These are phyloP conservation scores for Clavaria fumosa DNA, from an alignment of 768 basidiomycete species.

Conservation along the genomic window DNA sequence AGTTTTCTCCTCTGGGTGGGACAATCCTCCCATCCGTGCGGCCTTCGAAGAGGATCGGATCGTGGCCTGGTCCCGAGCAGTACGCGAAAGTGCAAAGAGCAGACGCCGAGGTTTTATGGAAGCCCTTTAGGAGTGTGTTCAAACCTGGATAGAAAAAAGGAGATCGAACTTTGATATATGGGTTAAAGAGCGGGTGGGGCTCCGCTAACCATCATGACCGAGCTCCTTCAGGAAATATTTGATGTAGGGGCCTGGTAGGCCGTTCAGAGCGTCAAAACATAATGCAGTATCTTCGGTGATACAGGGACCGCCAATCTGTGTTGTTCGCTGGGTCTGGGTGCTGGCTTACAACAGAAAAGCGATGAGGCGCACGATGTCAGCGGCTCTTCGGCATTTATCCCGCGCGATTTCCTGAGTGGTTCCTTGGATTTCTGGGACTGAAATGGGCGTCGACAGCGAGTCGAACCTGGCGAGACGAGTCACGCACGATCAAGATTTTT, in stretches of 20 bases:
- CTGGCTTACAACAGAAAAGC: not conserved
- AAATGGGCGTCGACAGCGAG: too few relatives aligned
- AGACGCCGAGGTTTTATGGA: slow-evolving; percentile 63
- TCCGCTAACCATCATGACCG: slow-evolving; percentile 49
- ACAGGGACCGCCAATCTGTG: slow-evolving; percentile 31
- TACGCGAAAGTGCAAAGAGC: slow-evolving; percentile 97
- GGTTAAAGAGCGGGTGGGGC: not conserved
- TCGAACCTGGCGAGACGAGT: too few relatives aligned
- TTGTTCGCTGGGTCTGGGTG: not conserved
- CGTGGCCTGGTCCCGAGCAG: slow-evolving; percentile 62
- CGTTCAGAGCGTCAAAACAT: slow-evolving; percentile 76
- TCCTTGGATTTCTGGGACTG: slow-evolving; percentile 92
- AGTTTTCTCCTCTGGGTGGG: slow-evolving; percentile 54
- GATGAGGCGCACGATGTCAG: slow-evolving; percentile 45
- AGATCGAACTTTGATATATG: not conserved
- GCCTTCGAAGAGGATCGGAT: slow-evolving; percentile 69
- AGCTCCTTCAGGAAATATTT: slow-evolving; percentile 77
- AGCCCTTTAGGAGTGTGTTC: slow-evolving; percentile 66
- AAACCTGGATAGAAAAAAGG: slow-evolving; percentile 27
- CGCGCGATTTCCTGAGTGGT: slow-evolving; percentile 79
- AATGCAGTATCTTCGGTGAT: slow-evolving; percentile 91
- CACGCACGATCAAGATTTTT: too few relatives aligned
- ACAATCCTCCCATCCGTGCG: slow-evolving; percentile 84
- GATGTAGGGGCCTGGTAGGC: slow-evolving; percentile 94
- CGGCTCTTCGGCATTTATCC: slow-evolving; percentile 77